Percentiles rank a stretch among this genome's conserved stretches.
Conservation (phyloP, 75 land plant genomes). For the Sequoia sempervirens region DNA sequence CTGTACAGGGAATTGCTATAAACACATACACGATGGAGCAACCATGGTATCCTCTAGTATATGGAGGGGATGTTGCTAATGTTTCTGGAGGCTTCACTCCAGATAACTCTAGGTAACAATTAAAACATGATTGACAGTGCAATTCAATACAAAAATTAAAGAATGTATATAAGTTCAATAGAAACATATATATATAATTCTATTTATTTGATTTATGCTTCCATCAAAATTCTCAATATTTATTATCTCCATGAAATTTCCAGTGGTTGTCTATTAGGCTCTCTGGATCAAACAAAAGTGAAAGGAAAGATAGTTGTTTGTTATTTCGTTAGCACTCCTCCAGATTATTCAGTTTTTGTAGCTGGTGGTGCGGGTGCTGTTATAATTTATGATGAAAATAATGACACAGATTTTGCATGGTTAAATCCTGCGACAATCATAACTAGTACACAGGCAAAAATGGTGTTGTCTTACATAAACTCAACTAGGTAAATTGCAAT, state of each 20-base stretch:
- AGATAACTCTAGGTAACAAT: background rate
- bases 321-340: background rate
- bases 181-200: too few species aligned
- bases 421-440: constrained; percentile 8
- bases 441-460: background rate
- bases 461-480: constrained; percentile 20
- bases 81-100: background rate
- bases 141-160: too few species aligned
- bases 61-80: constrained; percentile 6
- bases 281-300: constrained; percentile 26
- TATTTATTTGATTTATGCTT: too few species aligned
- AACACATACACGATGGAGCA: background rate
- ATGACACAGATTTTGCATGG: background rate
- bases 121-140: too few species aligned
- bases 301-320: constrained; percentile 32
- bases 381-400: background rate
- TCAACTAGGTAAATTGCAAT: constrained; percentile 18
- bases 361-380: constrained; percentile 35
- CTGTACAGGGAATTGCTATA: background rate
- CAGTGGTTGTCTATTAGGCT: constrained; percentile 15
- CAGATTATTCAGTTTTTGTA: background rate
- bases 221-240: background rate
- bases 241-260: background rate
- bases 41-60: constrained; percentile 7
- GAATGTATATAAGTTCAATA: too few species aligned